phyloP scores from a whole-genome alignment of 163 green algal species.

The Chlorella variabilis region DNA sequence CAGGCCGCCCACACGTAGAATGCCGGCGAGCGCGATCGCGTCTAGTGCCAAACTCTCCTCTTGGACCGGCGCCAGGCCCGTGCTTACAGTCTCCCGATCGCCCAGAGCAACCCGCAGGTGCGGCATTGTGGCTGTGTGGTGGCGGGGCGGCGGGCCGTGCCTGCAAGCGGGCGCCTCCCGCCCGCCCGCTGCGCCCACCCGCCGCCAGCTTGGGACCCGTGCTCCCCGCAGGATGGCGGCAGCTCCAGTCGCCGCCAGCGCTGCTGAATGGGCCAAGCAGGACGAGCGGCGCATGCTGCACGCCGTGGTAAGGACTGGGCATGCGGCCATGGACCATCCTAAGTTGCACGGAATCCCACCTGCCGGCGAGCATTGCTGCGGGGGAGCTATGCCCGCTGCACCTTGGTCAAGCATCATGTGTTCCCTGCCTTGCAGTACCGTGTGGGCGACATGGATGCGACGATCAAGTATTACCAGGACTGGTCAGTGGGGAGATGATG shows the following conservation, averaged over 20 bases:
- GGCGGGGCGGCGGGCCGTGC: too few relatives aligned
- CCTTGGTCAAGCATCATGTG: too few relatives aligned
- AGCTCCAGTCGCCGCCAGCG: background rate
- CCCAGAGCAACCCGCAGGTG: constrained; percentile 5
- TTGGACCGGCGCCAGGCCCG: constrained; percentile 1
- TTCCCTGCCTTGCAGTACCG: constrained; percentile 17
- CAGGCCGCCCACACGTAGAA: background rate
- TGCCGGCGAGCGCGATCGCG: background rate
- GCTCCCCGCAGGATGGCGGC: constrained; percentile 29
- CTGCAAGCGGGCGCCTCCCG: too few relatives aligned
- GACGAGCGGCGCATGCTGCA: constrained; percentile 70
- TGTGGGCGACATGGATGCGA: constrained; percentile 65
- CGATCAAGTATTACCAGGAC: constrained; percentile 60
- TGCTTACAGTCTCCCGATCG: background rate
- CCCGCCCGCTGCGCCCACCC: too few relatives aligned
- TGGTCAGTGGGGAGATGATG: background rate
- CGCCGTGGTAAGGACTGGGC: too few relatives aligned
- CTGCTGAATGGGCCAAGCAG: constrained; percentile 35
- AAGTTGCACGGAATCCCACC: too few relatives aligned
- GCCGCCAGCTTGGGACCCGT: too few relatives aligned
- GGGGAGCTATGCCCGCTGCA: too few relatives aligned
- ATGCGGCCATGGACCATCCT: too few relatives aligned
- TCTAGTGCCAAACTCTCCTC: background rate
- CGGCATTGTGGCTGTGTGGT: background rate
- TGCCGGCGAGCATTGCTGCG: too few relatives aligned